Conservation (phyloP, 768 basidiomycete species). For the Hortiboletus campestris region DNA sequence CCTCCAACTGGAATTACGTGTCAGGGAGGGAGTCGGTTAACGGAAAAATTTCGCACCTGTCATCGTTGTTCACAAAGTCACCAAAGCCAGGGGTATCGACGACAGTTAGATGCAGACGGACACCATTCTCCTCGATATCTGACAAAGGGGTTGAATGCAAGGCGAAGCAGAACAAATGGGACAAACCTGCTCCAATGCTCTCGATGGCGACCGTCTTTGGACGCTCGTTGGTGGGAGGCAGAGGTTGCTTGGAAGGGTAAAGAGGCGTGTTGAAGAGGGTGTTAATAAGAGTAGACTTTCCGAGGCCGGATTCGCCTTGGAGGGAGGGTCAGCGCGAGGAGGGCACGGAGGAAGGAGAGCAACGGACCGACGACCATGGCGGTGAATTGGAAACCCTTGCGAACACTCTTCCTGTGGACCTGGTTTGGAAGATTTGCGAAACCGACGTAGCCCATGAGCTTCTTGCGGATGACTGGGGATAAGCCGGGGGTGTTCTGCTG, state of each 20-base stretch:
- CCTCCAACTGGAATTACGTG: conserved; percentile 72
- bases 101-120: conserved; percentile 94
- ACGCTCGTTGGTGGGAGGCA: conserved; percentile 80
- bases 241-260: conserved; percentile 84
- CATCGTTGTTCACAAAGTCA: conserved; percentile 99
- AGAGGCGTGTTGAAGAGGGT: conserved; percentile 97
- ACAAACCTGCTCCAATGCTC: conserved; percentile 93
- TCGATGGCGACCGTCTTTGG: conserved; percentile 96
- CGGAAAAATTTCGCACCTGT: conserved; percentile 59
- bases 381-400: conserved; percentile 99
- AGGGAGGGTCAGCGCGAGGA: conserved; percentile 7
- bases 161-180: background rate
- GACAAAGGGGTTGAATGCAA: conserved; percentile 22
- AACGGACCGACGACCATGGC: conserved; percentile 97
- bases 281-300: conserved; percentile 98
- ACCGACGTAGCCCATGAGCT: conserved; percentile 92
- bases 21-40: conserved; percentile 12
- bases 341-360: conserved; percentile 1
- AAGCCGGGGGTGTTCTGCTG: conserved; percentile 32
- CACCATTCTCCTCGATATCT: conserved; percentile 99
- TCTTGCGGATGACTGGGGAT: conserved; percentile 68
- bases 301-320: conserved; percentile 93
- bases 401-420: conserved; percentile 96
- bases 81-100: conserved; percentile 99
- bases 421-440: conserved; percentile 99